phyloP scores from a whole-genome alignment of 768 basidiomycete genomes.

The Artomyces pyxidatus region DNA sequence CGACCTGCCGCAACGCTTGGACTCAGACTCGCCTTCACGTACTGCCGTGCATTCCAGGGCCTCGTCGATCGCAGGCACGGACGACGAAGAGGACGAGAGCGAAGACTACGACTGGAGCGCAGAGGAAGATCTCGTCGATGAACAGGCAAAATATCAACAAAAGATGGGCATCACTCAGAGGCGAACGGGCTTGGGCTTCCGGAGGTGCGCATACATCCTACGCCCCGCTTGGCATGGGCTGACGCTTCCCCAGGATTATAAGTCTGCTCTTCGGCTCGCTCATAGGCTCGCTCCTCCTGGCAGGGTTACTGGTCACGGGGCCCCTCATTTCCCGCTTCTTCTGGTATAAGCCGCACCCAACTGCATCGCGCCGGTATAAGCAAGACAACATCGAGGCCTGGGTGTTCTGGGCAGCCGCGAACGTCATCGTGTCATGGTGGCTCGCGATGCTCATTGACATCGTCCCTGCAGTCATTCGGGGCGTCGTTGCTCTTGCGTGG shows the following conservation, averaged over 20 bases:
- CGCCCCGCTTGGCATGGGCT: neutral
- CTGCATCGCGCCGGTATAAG: slow-evolving; percentile 48
- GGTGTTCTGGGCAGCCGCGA: slow-evolving; percentile 78
- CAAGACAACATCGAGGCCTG: slow-evolving; percentile 65
- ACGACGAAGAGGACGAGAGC: slow-evolving; percentile 50
- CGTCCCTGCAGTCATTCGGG: slow-evolving; percentile 46
- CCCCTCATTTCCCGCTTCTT: slow-evolving; percentile 59
- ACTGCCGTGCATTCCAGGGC: slow-evolving; percentile 22
- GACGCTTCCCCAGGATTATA: neutral
- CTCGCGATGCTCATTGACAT: slow-evolving; percentile 68
- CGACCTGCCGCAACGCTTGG: slow-evolving; percentile 15
- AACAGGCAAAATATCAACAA: slow-evolving; percentile 58
- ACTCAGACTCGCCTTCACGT: neutral
- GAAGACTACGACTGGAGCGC: slow-evolving; percentile 70
- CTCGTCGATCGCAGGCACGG: slow-evolving; percentile 43
- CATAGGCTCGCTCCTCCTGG: slow-evolving; percentile 61
- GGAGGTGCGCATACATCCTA: slow-evolving; percentile 32
- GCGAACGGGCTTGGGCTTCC: slow-evolving; percentile 40
- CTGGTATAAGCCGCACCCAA: slow-evolving; percentile 58
- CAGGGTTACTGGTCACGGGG: slow-evolving; percentile 51
- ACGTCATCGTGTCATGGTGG: slow-evolving; percentile 72
- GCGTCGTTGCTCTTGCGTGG: slow-evolving; percentile 54
- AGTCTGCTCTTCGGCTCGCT: slow-evolving; percentile 59
- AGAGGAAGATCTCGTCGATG: slow-evolving; percentile 67
- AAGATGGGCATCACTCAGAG: slow-evolving; percentile 46